A percentile compares a stretch with the other conserved stretches of the same genome.
phyloP scores from a whole-genome alignment of 306 rosid species.

The Begonia fuchsioides region DNA sequence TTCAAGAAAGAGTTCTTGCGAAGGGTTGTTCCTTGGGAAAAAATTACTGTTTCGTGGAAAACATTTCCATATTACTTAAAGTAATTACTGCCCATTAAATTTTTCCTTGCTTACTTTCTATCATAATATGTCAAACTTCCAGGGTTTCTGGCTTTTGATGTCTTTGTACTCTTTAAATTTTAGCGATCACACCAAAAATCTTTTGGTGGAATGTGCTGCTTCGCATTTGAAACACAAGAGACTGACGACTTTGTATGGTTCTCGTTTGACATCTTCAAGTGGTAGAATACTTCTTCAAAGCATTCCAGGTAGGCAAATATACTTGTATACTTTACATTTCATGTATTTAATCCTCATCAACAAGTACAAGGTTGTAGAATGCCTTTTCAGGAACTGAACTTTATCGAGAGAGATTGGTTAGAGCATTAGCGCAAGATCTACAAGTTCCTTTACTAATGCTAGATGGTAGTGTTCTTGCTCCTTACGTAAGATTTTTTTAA shows the following conservation, averaged over 20 bases:
- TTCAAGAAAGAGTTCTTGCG: constrained; percentile 65
- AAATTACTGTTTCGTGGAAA: constrained; percentile 79
- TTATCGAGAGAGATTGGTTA: constrained; percentile 85
- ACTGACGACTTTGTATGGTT: constrained; percentile 46
- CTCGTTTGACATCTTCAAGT: constrained; percentile 71
- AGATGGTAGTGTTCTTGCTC: constrained; percentile 78
- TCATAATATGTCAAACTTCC: neutral
- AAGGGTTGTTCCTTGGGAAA: constrained; percentile 93
- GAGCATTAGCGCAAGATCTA: constrained; percentile 76
- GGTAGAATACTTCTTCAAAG: constrained; percentile 89
- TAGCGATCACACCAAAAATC: constrained; percentile 68
- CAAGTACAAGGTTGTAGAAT: constrained; percentile 7
- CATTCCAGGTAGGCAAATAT: constrained; percentile 51
- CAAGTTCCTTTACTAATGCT: constrained; percentile 82
- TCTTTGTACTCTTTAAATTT: constrained; percentile 9
- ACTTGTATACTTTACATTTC: neutral
- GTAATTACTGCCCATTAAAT: constrained; percentile 29
- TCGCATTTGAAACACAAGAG: constrained; percentile 65
- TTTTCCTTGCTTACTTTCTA: constrained; percentile 7
- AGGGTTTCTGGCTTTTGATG: constrained; percentile 4
- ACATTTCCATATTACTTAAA: constrained; percentile 72
- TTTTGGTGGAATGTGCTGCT: constrained; percentile 74
- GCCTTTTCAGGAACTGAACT: constrained; percentile 69
- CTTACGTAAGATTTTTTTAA: constrained; percentile 45
- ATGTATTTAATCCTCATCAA: constrained; percentile 1